Conservation (phyloP, 352 stramenopile species). For the Phytophthora syringae region DNA sequence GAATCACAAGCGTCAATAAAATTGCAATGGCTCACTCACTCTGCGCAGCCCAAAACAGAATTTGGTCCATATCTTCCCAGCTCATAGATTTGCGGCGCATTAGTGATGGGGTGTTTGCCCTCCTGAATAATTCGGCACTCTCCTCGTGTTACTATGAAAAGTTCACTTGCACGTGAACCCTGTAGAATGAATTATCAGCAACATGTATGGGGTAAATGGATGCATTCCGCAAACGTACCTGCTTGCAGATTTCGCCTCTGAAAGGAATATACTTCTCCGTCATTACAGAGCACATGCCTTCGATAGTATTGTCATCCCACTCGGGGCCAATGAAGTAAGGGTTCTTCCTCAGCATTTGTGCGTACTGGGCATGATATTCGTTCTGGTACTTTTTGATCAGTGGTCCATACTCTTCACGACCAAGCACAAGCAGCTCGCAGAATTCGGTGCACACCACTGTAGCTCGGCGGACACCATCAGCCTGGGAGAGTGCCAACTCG, state of each 20-base stretch:
- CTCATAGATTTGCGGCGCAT: conserved; percentile 63
- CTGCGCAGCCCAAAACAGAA: conserved; percentile 78
- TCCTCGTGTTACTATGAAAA: conserved; percentile 79
- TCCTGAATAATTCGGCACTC: conserved; percentile 82
- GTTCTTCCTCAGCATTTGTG: conserved; percentile 78
- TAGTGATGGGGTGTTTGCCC: conserved; percentile 78
- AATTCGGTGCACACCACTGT: conserved; percentile 77
- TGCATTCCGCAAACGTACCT: conserved; percentile 36
- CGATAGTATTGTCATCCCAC: conserved; percentile 84
- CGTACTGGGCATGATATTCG: conserved; percentile 83
- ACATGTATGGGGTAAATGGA: not conserved
- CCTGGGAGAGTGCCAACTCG: conserved; percentile 75
- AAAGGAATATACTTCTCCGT: conserved; percentile 83
- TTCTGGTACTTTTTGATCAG: conserved; percentile 88
- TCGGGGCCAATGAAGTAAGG: conserved; percentile 78
- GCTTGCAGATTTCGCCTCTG: conserved; percentile 77
- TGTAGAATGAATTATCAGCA: conserved; percentile 19
- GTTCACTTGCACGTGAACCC: conserved; percentile 71
- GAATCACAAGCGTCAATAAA: not conserved
- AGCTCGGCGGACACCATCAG: conserved; percentile 67
- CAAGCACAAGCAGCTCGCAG: conserved; percentile 77
- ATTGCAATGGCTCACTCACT: conserved; percentile 49
- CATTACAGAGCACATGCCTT: conserved; percentile 88
- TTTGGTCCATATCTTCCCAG: conserved; percentile 77
- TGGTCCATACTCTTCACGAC: conserved; percentile 82